Conservation (phyloP, 495 filamentous ascomycete genomes). For the Evernia prunastri region DNA sequence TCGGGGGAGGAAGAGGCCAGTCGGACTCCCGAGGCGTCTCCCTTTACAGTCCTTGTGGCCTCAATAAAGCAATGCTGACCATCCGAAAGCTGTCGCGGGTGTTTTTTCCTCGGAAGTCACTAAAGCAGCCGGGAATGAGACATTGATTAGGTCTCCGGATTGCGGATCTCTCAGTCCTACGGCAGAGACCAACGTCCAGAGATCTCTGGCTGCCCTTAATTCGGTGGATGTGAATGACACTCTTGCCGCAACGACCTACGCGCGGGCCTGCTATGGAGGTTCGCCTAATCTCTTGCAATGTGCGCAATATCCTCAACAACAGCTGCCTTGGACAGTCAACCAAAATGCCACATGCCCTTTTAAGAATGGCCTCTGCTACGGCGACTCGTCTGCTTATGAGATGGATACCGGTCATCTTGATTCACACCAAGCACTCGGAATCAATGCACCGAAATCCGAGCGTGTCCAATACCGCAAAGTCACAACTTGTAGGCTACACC, state of each 20-base stretch:
- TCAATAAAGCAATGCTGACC: background rate
- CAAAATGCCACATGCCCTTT: slow-evolving; percentile 32
- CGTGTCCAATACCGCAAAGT: slow-evolving; percentile 30
- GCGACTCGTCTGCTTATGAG: slow-evolving; percentile 21
- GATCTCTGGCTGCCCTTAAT: background rate
- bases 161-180: slow-evolving; percentile 24
- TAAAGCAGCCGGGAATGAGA: slow-evolving; percentile 29
- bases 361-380: slow-evolving; percentile 23
- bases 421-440: slow-evolving; percentile 30
- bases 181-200: background rate
- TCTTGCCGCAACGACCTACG: slow-evolving; percentile 28
- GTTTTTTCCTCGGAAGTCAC: slow-evolving; percentile 35
- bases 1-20: background rate
- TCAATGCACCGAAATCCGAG: slow-evolving; percentile 28
- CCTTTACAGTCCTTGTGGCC: background rate
- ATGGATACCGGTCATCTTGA: slow-evolving; percentile 34
- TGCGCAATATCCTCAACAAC: slow-evolving; percentile 20
- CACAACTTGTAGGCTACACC: slow-evolving; percentile 26
- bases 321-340: slow-evolving; percentile 26
- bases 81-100: slow-evolving; percentile 23
- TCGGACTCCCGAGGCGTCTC: background rate
- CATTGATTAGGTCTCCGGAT: slow-evolving; percentile 25
- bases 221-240: slow-evolving; percentile 25
- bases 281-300: slow-evolving; percentile 18
- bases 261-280: slow-evolving; percentile 29